A percentile compares a stretch with the other conserved stretches of the same genome.
phyloP scores from a whole-genome alignment of 2,329 filamentous ascomycete genomes.

The Aspergillus quadricinctus region DNA sequence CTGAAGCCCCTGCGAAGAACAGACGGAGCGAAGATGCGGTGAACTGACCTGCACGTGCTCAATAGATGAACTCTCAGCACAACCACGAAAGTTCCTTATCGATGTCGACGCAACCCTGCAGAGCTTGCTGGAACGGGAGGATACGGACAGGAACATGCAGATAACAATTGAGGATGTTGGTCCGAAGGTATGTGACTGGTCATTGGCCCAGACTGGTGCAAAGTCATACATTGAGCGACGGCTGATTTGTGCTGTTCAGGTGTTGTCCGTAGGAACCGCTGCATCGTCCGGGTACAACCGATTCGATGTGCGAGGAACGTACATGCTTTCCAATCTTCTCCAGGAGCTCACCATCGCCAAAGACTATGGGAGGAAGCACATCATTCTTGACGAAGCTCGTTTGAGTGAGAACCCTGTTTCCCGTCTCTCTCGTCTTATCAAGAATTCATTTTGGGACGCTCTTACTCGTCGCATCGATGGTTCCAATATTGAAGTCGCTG shows the following conservation, averaged over 20 bases:
- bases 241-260: constrained; percentile 47
- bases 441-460: constrained; percentile 87
- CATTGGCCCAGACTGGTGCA: background rate
- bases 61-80: constrained; percentile 66
- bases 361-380: constrained; percentile 82
- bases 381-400: constrained; percentile 84
- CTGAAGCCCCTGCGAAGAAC: background rate
- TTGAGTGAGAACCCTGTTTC: constrained; percentile 94
- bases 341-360: constrained; percentile 92
- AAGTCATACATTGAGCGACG: background rate
- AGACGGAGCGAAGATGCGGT: background rate
- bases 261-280: constrained; percentile 77
- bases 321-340: constrained; percentile 93
- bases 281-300: constrained; percentile 80
- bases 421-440: constrained; percentile 79
- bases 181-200: constrained; percentile 62
- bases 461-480: constrained; percentile 87
- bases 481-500: constrained; percentile 72
- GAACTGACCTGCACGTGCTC: constrained; percentile 12
- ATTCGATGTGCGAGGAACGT: constrained; percentile 90
- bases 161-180: constrained; percentile 96
- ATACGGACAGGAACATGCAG: constrained; percentile 90
- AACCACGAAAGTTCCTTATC: constrained; percentile 76
- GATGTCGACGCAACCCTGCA: constrained; percentile 80
- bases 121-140: constrained; percentile 75